Evolutionary conservation across 345 rosid species (phyloP), one percentile per base, ranked within the genome.

Genomic region (Aethionema arabicum): DNA sequence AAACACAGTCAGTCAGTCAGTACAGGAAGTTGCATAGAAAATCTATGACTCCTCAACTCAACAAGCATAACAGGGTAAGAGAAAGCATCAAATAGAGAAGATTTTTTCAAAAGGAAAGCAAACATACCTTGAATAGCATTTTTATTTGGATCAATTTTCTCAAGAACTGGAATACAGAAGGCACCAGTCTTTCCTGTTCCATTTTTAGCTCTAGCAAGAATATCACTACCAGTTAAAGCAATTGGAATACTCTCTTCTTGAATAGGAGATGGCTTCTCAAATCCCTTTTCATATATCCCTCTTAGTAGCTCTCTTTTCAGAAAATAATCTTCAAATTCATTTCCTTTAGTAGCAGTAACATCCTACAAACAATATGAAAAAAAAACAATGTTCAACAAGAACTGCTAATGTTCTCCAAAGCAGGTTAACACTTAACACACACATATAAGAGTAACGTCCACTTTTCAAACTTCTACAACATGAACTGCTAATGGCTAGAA

Each of bases 191-290:
- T 95, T 56, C 99, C 99, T 8, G 99, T 95, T 12, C 99, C 99
- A 75, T 95, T 90, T 78, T 95, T 95, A 32, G 99, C 97, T 84
- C 99, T 86, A 63, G 99, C 99, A 67, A 95, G 96, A 78, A 95
- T 90, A 75, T 95, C 99, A 61, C 99, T 84, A 54, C 99, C 99
- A 27, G 97, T 90, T 72, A 95, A 83, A 66, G 99, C 99, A 80
- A 95, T 90, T 14, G 99, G 99, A 76, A 95, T 95, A 73, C 99
- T 95, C 83, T 95, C 99, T 83, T 95, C 99, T 67, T 95, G 99
- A 65, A 95, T 90, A 5, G 99, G 99, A 63, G 99, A 95, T 32
- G 99, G 99, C 66, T 95, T 83, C 80, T 95, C 97, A 72, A 95
- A 95, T 14, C 99, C 99, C 74, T 95, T 95, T 77, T 95, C 99